Percentiles rank a stretch among this genome's conserved stretches.
Evolutionary conservation across 2,329 filamentous ascomycete genomes (phyloP).

Genomic region (Ophiostoma himal-ulmi): DNA sequence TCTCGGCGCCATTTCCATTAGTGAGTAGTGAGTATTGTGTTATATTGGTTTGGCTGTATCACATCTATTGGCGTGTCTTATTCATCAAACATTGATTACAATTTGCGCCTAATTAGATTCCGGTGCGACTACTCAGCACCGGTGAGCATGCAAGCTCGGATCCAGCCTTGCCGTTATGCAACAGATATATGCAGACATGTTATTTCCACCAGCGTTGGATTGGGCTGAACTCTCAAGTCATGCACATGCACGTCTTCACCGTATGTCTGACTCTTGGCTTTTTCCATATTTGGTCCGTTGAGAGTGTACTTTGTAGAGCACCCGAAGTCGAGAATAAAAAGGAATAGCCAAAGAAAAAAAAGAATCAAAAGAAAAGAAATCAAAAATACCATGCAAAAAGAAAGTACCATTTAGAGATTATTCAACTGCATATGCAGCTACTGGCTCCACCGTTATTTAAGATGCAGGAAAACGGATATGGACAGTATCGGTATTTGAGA

Average conservation of each 20-base stretch:
- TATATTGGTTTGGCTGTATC: background rate
- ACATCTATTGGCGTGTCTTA: background rate
- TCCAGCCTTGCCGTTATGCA: background rate
- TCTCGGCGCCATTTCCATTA: background rate
- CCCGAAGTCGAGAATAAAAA: background rate
- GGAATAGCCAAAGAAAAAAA: background rate
- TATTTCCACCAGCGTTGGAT: background rate
- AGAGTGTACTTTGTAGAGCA: too few species aligned
- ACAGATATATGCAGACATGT: background rate
- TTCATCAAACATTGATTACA: too few species aligned
- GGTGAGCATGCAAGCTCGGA: background rate
- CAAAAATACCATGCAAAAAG: background rate
- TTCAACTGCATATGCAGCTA: background rate
- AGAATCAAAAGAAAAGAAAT: background rate
- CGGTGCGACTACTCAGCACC: conserved; percentile 1
- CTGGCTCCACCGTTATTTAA: background rate
- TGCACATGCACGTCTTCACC: conserved; percentile 1
- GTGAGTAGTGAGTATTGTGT: background rate
- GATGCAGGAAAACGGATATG: background rate
- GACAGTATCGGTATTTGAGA: too few species aligned
- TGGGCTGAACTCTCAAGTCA: background rate
- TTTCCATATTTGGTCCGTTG: background rate
- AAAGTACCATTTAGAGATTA: background rate
- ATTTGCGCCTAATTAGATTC: too few species aligned
- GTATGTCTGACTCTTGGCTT: conserved; percentile 10